Conservation (phyloP, 1,284 basidiomycete species). For the Apiotrichum veenhuisii region DNA sequence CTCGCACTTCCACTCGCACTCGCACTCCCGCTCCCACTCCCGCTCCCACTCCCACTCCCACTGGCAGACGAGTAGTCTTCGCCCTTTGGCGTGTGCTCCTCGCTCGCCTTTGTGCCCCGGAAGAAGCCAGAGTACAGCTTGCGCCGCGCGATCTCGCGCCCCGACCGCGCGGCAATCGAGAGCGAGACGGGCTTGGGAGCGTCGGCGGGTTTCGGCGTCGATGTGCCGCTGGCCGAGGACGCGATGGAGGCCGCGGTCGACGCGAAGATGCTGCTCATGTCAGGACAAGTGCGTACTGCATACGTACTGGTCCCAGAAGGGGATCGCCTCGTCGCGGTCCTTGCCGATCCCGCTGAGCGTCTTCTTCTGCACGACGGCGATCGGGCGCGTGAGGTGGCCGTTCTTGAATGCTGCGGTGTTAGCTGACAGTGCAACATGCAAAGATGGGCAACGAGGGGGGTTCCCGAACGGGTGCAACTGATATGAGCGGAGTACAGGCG, state of each 20-base stretch:
- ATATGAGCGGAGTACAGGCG: too few species aligned
- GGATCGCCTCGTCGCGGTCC: slow-evolving; percentile 86
- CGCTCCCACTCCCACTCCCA: slow-evolving; percentile 3
- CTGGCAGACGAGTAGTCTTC: slow-evolving; percentile 17
- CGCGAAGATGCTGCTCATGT: slow-evolving; percentile 61
- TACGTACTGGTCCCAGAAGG: slow-evolving; percentile 92
- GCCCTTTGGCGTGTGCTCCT: slow-evolving; percentile 37
- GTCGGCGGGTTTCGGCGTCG: slow-evolving; percentile 32
- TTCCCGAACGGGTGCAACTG: too few species aligned
- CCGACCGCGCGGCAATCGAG: slow-evolving; percentile 63
- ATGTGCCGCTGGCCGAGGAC: slow-evolving; percentile 44
- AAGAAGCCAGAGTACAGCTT: slow-evolving; percentile 76
- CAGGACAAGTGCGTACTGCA: not conserved
- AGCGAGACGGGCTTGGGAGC: slow-evolving; percentile 39
- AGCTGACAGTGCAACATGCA: too few species aligned
- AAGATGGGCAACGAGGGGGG: too few species aligned
- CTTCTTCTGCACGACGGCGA: slow-evolving; percentile 78
- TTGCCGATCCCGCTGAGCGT: slow-evolving; percentile 77
- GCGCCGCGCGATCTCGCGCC: slow-evolving; percentile 69
- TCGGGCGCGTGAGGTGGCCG: slow-evolving; percentile 56
- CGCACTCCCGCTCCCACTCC: too few species aligned
- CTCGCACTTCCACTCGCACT: slow-evolving; percentile 13
- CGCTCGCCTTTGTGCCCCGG: slow-evolving; percentile 64
- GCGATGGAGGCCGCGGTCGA: slow-evolving; percentile 73
- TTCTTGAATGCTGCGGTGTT: slow-evolving; percentile 42